Evolutionary conservation across 1,139 yeast genomes (phyloP).

Genomic region (Pichiaceae sp.): DNA sequence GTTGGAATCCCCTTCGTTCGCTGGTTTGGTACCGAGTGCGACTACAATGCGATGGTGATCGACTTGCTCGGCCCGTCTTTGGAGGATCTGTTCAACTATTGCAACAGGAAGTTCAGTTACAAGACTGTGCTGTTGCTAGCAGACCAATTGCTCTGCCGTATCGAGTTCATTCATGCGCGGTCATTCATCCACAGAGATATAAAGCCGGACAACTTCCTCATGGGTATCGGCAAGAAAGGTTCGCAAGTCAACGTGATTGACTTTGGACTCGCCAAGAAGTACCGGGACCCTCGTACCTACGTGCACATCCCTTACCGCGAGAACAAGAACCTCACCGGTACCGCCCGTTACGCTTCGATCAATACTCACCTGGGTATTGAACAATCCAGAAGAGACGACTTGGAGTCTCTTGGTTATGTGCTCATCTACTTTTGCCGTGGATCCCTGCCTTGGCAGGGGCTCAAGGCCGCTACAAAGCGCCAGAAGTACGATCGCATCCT

Average conservation of each 20-base stretch:
- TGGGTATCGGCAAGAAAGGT: constrained; percentile 96
- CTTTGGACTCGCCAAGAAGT: constrained; percentile 94
- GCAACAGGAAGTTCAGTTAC: constrained; percentile 86
- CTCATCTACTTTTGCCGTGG: constrained; percentile 93
- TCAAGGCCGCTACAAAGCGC: constrained; percentile 93
- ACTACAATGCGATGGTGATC: constrained; percentile 93
- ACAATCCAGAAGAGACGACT: constrained; percentile 93
- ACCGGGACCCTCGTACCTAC: constrained; percentile 91
- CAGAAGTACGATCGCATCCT: constrained; percentile 94
- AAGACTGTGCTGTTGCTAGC: constrained; percentile 90
- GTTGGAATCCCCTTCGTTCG: constrained; percentile 96
- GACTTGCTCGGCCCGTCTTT: constrained; percentile 92
- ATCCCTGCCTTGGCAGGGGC: constrained; percentile 97
- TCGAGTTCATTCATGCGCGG: constrained; percentile 92
- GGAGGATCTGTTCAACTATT: constrained; percentile 92
- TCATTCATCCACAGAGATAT: constrained; percentile 86
- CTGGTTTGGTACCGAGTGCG: constrained; percentile 97
- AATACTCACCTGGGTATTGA: constrained; percentile 96
- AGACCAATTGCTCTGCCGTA: constrained; percentile 88
- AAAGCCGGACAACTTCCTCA: constrained; percentile 92
- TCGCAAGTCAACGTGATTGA: constrained; percentile 94
- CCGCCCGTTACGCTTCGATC: constrained; percentile 93
- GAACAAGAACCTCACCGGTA: constrained; percentile 92
- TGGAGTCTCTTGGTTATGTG: constrained; percentile 93
- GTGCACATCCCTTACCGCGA: constrained; percentile 95